Evolutionary conservation across 768 basidiomycete species (phyloP), one percentile per base, ranked within the genome.

Genomic region (Lactarius vividus): DNA sequence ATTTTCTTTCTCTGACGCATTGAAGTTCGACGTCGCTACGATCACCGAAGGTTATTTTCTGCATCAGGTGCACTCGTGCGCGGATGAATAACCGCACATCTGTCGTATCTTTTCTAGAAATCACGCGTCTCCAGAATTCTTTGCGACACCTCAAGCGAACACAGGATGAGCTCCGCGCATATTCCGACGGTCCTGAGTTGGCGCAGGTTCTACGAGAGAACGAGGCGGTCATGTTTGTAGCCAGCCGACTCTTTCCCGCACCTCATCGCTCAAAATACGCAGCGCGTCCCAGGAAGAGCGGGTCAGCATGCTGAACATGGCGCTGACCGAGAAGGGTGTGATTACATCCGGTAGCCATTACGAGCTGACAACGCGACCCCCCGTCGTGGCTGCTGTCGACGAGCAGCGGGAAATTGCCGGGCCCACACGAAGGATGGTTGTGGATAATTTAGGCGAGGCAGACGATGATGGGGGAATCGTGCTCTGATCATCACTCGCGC

Each of bases 261-360:
- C 59, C 49, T 46, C 26, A 54, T 42, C n/a, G 39, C 57, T 39
- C 35, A 54, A 42, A 33, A 46, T 10, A 52, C 39, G 63, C 35
- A 93, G 92, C 68, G 88, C 83, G 8, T 90, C 91, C 9, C 92
- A 93, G 75, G 83, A 88, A 71, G 92, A 94, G 72, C 81, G 89
- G 8, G 84, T 91, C 67, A 75, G 75, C 28, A 89, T 92, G 64
- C 79, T 91, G 58, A 85, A 82, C 72, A 75, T 86, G 69, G 88
- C 87, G 15, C 75, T 91, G 64, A 75, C 77, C n/a, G 81, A 86
- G 70, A 88, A 88, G 71, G 87, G 87, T 7, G 49, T 61, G 4
- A 74, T 85, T 23, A 60, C 71, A 23, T 60, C 75, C 29, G 62
- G 75, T 52, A 74, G 75, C 28, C 85, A 87, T 74, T 85, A 84